Percentiles rank a stretch among this genome's conserved stretches.
Conservation (phyloP, 305 asterid genomes). For the Fraxinus latifolia region DNA sequence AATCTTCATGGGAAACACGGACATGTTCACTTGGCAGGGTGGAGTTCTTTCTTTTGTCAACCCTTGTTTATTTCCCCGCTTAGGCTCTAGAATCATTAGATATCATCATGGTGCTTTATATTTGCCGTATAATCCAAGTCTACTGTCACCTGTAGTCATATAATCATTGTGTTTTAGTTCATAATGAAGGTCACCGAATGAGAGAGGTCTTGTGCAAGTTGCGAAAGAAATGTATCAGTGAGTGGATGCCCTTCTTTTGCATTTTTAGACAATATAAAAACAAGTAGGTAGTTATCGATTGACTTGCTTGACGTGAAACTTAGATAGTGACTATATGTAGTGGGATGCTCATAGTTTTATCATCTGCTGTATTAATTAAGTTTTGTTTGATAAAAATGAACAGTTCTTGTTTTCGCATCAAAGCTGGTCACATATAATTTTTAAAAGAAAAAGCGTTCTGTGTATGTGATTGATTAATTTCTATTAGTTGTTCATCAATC, state of each 20-base stretch:
- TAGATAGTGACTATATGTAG: background rate
- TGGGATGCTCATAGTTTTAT: background rate
- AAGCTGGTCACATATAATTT: background rate
- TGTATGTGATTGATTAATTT: background rate
- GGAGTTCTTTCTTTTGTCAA: background rate
- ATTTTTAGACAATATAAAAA: background rate
- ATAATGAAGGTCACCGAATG: background rate
- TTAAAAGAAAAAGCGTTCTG: background rate
- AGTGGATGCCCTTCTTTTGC: background rate
- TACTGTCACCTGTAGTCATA: background rate
- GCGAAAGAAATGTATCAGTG: background rate
- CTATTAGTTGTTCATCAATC: background rate
- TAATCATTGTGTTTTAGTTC: background rate
- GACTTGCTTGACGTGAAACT: conserved; percentile 10
- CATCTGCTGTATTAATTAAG: background rate
- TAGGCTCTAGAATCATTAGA: background rate
- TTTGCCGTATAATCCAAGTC: background rate
- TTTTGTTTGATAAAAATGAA: background rate
- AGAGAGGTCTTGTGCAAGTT: background rate
- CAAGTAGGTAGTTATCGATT: background rate
- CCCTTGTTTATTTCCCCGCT: background rate
- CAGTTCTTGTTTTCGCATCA: background rate
- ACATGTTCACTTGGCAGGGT: background rate
- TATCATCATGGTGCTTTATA: conserved; percentile 6
- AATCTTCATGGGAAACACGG: background rate